Base-by-base conservation (phyloP, 257 asterid genomes). In the Dorcoceras hygrometricum region DNA sequence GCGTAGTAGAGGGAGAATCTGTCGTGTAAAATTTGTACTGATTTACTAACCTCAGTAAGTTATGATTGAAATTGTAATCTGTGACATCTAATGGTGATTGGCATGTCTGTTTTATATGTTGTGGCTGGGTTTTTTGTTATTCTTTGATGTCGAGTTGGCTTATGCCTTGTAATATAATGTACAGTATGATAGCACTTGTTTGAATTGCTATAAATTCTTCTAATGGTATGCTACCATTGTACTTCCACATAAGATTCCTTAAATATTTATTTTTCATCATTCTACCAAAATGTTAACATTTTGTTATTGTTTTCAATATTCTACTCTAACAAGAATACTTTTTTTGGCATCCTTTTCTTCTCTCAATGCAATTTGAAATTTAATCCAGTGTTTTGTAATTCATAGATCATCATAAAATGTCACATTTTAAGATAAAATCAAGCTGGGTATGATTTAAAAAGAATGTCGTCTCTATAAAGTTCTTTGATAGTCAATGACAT, bases 401-500 rank as follows among this genome's bases (percentile, higher is more conserved):
- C n/a, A 39, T 39, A 39, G 50, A 18, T 39, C 50, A 34, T 34
- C 43, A 12, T 39, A 39, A 12, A 39, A 6, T 12, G 50, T 39
- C 6, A 3, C 50, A 39, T n/a, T 12, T 9, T 11, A 39, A 39
- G 19, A 39, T 39, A 11, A 39, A 65, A 27, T 2, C 57, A 62
- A 31, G 56, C 25, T 61, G 63, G 57, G 12, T 28, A 12, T 32
- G 57, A 12, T 69, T n/a, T 43, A 34, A 68, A 34, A 71, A 59
- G 34, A 73, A 59, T 56, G 60, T 59, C 60, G 34, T 23, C 4
- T 7, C 55, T n/a, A 12, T 12, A n/a, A 14, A 71, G 18, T 55
- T 64, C 62, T 18, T 7, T 57, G 53, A 63, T 32, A 25, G 58
- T 62, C 69, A 67, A 63, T 65, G 62, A 63, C 14, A 39, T 51